These are phyloP conservation scores for Eucalyptus tenuipes DNA, from an alignment of 345 rosid species.

Conservation along the genomic window DNA sequence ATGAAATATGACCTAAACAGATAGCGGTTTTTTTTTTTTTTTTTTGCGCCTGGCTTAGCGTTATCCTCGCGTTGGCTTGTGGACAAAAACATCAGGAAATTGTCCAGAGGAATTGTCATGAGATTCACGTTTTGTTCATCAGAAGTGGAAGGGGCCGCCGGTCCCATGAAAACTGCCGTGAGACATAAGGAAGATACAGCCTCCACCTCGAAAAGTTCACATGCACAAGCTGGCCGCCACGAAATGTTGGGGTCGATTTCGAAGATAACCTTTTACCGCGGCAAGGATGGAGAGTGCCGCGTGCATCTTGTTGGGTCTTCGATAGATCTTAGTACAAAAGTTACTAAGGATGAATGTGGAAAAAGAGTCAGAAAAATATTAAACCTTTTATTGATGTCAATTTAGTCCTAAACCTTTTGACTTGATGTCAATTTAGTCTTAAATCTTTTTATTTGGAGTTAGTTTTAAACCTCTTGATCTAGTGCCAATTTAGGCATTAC, in stretches of 20 bases:
- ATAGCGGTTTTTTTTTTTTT: neutral
- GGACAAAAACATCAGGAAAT: neutral
- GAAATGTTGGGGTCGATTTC: neutral
- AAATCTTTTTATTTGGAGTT: too few relatives aligned
- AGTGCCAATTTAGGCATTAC: too few relatives aligned
- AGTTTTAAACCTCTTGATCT: too few relatives aligned
- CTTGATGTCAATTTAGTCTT: too few relatives aligned
- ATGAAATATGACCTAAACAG: neutral
- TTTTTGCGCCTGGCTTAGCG: neutral
- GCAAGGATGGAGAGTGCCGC: neutral
- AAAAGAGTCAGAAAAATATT: too few relatives aligned
- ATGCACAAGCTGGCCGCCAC: neutral
- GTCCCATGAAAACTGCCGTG: neutral
- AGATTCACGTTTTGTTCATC: neutral
- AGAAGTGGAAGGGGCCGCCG: neutral
- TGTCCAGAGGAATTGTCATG: neutral
- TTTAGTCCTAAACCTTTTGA: fast-evolving
- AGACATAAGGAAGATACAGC: neutral
- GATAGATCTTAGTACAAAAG: neutral
- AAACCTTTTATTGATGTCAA: fast-evolving
- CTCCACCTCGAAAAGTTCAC: neutral
- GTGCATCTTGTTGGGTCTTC: neutral
- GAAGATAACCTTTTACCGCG: neutral
- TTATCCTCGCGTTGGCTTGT: neutral
- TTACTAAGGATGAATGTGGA: neutral